Conservation (phyloP, 768 basidiomycete genomes). For the Pisolithus sp. region DNA sequence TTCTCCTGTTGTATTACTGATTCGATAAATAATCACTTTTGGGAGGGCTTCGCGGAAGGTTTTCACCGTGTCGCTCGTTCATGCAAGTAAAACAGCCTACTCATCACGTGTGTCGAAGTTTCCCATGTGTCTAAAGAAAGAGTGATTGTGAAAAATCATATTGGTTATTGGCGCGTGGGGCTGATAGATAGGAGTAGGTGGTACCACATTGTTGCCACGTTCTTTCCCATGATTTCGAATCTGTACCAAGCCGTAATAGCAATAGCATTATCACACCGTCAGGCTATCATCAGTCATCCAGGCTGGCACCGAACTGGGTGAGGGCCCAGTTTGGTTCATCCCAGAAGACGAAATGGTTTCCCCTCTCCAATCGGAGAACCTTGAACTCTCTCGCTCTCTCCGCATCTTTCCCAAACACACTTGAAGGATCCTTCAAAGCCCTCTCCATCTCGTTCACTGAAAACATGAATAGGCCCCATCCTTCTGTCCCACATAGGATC, state of each 20-base stretch:
- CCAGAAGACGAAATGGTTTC: conserved; percentile 5
- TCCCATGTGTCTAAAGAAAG: background rate
- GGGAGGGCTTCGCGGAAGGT: conserved; percentile 19
- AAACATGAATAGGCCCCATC: background rate
- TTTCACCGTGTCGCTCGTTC: conserved; percentile 16
- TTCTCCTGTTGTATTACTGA: conserved; percentile 1
- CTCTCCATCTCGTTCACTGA: background rate
- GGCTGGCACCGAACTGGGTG: background rate
- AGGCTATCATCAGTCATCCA: background rate
- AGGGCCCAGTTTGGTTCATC: conserved; percentile 4
- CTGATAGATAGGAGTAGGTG: no score
- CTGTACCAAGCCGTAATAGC: background rate
- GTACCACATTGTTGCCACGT: no score
- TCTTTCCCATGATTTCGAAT: background rate
- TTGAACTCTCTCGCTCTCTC: conserved; percentile 2
- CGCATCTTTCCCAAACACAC: background rate
- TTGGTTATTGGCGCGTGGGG: no score
- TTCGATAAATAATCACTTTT: conserved; percentile 5
- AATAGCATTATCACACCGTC: background rate
- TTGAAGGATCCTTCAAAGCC: background rate
- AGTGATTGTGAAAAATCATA: background rate
- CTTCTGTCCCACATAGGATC: conserved; percentile 1
- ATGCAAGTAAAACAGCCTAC: conserved; percentile 15
- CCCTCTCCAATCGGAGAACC: background rate
- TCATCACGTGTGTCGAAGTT: no score